A percentile compares a stretch with the other conserved stretches of the same genome.
These are phyloP conservation scores for Petunia axillaris DNA, from an alignment of 257 asterid species.

Conservation along the genomic window DNA sequence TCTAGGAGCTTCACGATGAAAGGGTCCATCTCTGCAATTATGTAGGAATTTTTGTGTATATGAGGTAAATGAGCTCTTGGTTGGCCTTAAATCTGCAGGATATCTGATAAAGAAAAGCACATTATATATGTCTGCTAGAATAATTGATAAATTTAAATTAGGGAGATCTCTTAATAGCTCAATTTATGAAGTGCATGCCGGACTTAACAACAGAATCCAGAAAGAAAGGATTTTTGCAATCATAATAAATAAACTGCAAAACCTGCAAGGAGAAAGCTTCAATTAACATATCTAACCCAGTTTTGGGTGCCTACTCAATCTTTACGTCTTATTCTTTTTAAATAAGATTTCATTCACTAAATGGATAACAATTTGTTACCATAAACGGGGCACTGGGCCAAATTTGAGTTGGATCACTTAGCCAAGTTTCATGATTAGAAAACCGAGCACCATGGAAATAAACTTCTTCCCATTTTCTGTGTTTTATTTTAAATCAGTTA, in stretches of 20 bases:
- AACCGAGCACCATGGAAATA: neutral
- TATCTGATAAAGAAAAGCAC: neutral
- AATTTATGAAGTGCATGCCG: neutral
- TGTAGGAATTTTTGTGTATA: neutral
- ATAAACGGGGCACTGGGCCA: neutral
- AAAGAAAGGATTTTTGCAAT: no score
- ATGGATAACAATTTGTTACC: neutral
- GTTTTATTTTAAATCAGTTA: no score
- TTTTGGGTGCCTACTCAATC: no score
- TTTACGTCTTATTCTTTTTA: no score
- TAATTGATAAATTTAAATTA: no score
- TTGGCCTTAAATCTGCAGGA: neutral
- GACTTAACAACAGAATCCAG: neutral
- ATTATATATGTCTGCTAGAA: neutral
- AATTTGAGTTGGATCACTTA: neutral
- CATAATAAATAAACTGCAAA: no score
- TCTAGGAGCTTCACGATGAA: constrained; percentile 77
- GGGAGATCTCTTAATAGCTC: neutral
- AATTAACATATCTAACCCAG: no score
- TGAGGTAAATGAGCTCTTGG: neutral
- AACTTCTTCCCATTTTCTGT: neutral
- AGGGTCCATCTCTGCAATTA: constrained; percentile 56
- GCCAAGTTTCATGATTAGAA: neutral
- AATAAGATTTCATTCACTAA: no score
- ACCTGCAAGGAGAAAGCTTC: no score